Conservation (phyloP, 257 asterid species). For the Osmanthus fragrans region DNA sequence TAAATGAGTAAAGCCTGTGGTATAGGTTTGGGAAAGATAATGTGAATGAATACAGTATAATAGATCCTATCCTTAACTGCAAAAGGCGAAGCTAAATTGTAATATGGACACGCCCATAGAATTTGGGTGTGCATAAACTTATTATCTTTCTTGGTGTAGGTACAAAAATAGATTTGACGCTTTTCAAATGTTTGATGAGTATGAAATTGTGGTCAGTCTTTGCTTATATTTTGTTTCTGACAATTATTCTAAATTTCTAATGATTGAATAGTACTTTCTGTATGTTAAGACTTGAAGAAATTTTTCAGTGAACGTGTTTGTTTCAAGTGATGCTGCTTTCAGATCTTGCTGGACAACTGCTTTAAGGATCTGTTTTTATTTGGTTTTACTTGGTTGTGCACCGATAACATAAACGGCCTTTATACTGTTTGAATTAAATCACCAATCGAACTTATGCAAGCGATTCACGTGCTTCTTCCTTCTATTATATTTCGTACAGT, state of each 20-base stretch:
- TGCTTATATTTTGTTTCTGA: neutral
- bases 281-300: neutral
- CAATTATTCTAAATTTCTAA: neutral
- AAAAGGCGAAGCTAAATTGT: neutral
- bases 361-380: neutral
- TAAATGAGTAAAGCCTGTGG: neutral
- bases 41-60: neutral
- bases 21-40: neutral
- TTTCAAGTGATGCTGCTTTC: neutral
- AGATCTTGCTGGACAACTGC: neutral
- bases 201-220: neutral
- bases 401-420: neutral
- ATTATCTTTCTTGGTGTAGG: neutral
- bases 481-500: neutral
- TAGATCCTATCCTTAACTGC: neutral
- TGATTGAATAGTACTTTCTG: neutral
- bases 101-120: neutral
- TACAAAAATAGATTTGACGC: neutral
- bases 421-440: neutral
- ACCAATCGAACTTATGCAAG: neutral
- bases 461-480: neutral
- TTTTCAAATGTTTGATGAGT: neutral
- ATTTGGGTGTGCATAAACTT: neutral
- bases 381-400: neutral
- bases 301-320: neutral